A percentile compares a stretch with the other conserved stretches of the same genome.
Evolutionary conservation across 1,139 yeast genomes (phyloP).

Genomic region (Eremothecium gossypii): DNA sequence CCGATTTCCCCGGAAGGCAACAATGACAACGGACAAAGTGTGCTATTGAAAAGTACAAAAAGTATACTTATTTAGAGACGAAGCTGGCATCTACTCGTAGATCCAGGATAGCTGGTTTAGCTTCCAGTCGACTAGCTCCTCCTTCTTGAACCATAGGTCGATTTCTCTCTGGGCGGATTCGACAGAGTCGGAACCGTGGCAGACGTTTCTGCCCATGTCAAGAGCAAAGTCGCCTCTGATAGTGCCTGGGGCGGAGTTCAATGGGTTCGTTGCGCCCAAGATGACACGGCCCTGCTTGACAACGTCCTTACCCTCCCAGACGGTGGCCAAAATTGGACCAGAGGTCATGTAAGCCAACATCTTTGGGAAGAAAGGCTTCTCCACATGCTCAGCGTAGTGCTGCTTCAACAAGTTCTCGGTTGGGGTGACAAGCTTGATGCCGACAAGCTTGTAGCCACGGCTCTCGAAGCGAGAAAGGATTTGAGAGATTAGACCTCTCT

Average conservation of each 20-base stretch:
- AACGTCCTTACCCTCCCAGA: slow-evolving; percentile 99
- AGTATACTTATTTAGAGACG: too few relatives aligned
- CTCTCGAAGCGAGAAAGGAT: slow-evolving; percentile 91
- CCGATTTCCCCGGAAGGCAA: too few relatives aligned
- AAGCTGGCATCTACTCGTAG: slow-evolving; percentile 55
- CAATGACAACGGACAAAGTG: too few relatives aligned
- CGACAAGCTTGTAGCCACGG: slow-evolving; percentile 97
- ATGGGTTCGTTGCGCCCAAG: slow-evolving; percentile 99
- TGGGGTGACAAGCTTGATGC: slow-evolving; percentile 85
- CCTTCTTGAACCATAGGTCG: slow-evolving; percentile 95
- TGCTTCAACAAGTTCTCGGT: slow-evolving; percentile 79
- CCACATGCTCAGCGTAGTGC: slow-evolving; percentile 92
- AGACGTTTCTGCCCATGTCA: slow-evolving; percentile 98
- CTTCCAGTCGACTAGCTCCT: slow-evolving; percentile 90
- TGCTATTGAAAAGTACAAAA: too few relatives aligned
- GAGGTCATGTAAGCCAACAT: slow-evolving; percentile 93
- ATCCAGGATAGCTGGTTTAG: slow-evolving; percentile 79
- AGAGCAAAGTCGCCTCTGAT: slow-evolving; percentile 96
- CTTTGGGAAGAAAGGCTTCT: slow-evolving; percentile 96
- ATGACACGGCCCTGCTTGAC: slow-evolving; percentile 97
- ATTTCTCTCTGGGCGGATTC: slow-evolving; percentile 97
- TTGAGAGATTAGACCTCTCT: slow-evolving; percentile 90
- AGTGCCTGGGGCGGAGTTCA: slow-evolving; percentile 96
- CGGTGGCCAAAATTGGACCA: slow-evolving; percentile 98
- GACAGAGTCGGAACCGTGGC: slow-evolving; percentile 99